Evolutionary conservation across 2,329 filamentous ascomycete genomes (phyloP).

Genomic region (Diaporthe nobilis): DNA sequence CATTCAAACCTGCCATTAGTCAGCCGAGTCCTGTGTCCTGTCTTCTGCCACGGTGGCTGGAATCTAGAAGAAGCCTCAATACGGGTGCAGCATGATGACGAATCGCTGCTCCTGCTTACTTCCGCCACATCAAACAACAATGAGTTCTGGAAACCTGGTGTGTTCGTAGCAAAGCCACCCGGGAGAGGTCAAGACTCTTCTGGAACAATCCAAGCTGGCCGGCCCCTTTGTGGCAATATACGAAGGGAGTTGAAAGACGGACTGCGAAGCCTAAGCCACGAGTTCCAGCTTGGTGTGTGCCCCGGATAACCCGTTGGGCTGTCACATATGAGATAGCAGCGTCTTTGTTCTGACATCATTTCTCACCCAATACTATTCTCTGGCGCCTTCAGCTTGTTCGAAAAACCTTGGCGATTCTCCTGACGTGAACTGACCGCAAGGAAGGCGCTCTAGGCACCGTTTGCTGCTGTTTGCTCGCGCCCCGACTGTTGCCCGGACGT

Average conservation of each 20-base stretch:
- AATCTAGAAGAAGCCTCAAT: no score
- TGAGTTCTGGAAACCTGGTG: neutral
- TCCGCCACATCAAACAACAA: neutral
- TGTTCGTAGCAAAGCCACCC: neutral
- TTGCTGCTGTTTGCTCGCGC: neutral
- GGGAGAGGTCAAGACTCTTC: neutral
- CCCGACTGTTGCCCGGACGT: neutral
- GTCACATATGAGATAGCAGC: neutral
- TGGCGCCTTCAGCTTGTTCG: neutral
- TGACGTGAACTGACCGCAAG: no score
- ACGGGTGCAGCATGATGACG: neutral
- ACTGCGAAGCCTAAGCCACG: neutral
- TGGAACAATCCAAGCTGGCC: neutral
- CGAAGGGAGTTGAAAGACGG: neutral
- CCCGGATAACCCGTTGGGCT: neutral
- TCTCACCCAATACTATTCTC: neutral
- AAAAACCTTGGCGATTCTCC: neutral
- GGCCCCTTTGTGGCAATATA: neutral
- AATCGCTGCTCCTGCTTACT: neutral
- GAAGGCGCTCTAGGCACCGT: neutral
- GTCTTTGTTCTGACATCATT: neutral
- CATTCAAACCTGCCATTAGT: no score
- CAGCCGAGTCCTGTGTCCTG: no score
- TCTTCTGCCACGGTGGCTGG: no score
- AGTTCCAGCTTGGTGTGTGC: neutral